Conservation (phyloP, 306 rosid species). For the Phaseolus lunatus region DNA sequence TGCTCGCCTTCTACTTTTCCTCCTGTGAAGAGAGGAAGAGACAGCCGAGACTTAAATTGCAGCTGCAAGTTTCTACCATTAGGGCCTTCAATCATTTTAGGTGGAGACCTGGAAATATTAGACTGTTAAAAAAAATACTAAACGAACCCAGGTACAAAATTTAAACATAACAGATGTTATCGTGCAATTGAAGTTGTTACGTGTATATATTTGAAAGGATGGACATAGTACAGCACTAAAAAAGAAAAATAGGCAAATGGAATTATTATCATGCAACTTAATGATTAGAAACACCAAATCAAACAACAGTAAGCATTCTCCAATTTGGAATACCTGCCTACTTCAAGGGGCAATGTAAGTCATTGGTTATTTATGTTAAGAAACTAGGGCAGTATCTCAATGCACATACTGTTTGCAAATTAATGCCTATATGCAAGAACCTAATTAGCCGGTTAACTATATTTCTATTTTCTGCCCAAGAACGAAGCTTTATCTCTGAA, state of each 20-base stretch:
- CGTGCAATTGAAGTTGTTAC: slow-evolving; percentile 26
- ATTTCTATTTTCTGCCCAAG: slow-evolving; percentile 3
- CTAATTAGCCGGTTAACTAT: slow-evolving; percentile 4
- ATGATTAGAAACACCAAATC: neutral
- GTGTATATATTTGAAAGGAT: neutral
- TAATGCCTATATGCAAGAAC: slow-evolving; percentile 28
- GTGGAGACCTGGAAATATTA: slow-evolving; percentile 83
- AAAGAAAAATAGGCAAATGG: neutral
- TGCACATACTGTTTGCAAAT: neutral
- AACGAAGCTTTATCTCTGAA: neutral
- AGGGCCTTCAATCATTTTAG: slow-evolving; percentile 95
- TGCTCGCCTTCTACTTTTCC: slow-evolving; percentile 99
- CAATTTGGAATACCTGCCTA: slow-evolving; percentile 15
- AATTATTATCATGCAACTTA: slow-evolving; percentile 10
- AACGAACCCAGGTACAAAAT: slow-evolving; percentile 28
- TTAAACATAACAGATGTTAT: slow-evolving; percentile 8
- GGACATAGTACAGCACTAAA: neutral
- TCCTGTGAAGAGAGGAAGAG: slow-evolving; percentile 98
- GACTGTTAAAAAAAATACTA: slow-evolving; percentile 40
- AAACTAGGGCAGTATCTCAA: neutral
- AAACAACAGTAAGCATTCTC: slow-evolving; percentile 7
- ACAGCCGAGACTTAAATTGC: slow-evolving; percentile 77
- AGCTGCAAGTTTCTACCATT: slow-evolving; percentile 88
- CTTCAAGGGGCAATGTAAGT: neutral
- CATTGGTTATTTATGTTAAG: slow-evolving; percentile 19